Evolutionary conservation across 225 moss, liverwort and hornwort genomes (phyloP), one percentile per base, ranked within the genome.

Genomic region (Climacium dendroides): DNA sequence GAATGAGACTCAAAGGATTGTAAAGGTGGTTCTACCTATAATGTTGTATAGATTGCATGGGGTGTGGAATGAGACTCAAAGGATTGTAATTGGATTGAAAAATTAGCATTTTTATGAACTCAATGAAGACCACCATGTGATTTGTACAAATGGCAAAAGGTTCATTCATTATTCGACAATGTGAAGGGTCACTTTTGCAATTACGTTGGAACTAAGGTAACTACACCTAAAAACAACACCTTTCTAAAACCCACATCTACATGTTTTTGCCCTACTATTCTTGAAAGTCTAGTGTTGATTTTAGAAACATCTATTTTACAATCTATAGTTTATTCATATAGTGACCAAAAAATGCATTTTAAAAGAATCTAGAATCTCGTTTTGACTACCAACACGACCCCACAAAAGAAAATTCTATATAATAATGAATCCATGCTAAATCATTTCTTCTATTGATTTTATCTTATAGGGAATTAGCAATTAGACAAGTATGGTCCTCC

Each of bases 231-330:
- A 47, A 30, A 0, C 7, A 7, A 30, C 7, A 73, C 30, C 7
- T 18, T 30, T 2, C 6, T 47, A 30, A 73, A 73, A 47, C 0
- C 4, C 30, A 74, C 32, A 50, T 19, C 19, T 32, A 32, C 7
- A 32, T 19, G 32, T 50, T 74, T 5, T 19, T 74, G 30, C 29
- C 5, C 7, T 2, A 11, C 19, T 32, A 12, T 74, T 74, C 5
- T 34, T 34, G 8, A 50, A 2, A 50, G 2, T 50, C 2, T 20
- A 13, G 2, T 34, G 5, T 20, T 0, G 1, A 1, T 50, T 74
- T 74, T 34, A 74, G 2, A 48, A 74, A 50, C 20, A 20, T 8
- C 2, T 34, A 34, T 22, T 30, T 48, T 19, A 1, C 19, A 73
- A 19, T n/a, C n/a, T n/a, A 25, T 45, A 45, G 6, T 45, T 9